Evolutionary conservation across 768 basidiomycete species (phyloP), one percentile per base, ranked within the genome.

Genomic region (Psilocybe subaeruginosa): DNA sequence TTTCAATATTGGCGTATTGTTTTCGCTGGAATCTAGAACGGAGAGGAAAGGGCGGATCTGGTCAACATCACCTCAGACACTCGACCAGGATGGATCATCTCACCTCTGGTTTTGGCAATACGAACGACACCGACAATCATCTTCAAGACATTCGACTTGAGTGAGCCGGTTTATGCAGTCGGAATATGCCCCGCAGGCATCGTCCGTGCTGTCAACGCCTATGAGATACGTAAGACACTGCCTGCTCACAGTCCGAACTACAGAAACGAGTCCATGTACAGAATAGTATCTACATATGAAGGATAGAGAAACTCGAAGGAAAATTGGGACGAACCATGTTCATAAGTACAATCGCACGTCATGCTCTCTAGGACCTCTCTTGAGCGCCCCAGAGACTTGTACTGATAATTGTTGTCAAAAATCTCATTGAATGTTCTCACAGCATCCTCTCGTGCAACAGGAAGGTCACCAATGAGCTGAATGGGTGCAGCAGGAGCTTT

Each of bases 131-230:
- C 90, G 85, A 78, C 97, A 99, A 66, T 98, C 95, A 41, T 84
- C 90, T 12, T 85, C 78, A n/a, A 96, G 76, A 76, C 97, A 99
- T 76, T 99, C 97, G 11, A 99, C 94, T 75, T 97, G 96, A 27
- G 97, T 96, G 63, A 99, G 85, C 60, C 95, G 84, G 75, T 99
- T 99, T 78, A 99, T 98, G 74, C 97, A 99, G 77, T 97, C 93
- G 23, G 93, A 94, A 63, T 85, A 80, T 41, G 87, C 85, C 27
- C 95, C 94, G 75, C 97, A 99, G 5, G 94, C 93, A 56, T 75
- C 76, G 47, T 85, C 79, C 11, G 79, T 81, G 63, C 82, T 80
- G 72, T 91, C 88, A 27, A 76, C 70, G 63, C 80, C 92, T 93
- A 70, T 72, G 64, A 63, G 48, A 63, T 62, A 63, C 64, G 67